Percentiles rank a stretch among this genome's conserved stretches.
Evolutionary conservation across 768 basidiomycete species (phyloP).

Genomic region (Ramaria rubella): DNA sequence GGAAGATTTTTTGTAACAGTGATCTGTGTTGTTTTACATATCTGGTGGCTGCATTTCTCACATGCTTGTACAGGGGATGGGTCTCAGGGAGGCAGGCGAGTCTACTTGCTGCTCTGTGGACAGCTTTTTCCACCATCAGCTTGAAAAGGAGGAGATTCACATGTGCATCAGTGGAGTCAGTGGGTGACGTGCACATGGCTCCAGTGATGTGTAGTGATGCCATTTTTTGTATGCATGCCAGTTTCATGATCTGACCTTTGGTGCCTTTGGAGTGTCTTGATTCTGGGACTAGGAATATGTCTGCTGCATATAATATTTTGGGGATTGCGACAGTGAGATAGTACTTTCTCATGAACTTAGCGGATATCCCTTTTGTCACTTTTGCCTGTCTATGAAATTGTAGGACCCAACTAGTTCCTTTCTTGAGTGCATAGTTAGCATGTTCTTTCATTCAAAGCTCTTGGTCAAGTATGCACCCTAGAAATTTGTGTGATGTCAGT

Average conservation of each 20-base stretch:
- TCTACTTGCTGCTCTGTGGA: no score
- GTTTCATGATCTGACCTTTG: neutral
- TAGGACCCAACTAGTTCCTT: neutral
- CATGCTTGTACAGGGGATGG: neutral
- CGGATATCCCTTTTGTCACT: constrained; percentile 17
- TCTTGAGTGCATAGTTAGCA: constrained; percentile 3
- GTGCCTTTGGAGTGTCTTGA: neutral
- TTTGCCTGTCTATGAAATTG: constrained; percentile 18
- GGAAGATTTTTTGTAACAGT: neutral
- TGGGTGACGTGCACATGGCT: no score
- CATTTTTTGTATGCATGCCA: constrained; percentile 18
- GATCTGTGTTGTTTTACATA: neutral
- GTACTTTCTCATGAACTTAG: constrained; percentile 15
- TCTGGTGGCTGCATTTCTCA: neutral
- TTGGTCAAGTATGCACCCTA: constrained; percentile 28
- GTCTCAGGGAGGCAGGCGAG: no score
- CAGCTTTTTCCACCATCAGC: neutral
- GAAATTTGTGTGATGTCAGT: constrained; percentile 18
- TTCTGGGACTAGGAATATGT: constrained; percentile 17
- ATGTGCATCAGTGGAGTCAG: constrained; percentile 7
- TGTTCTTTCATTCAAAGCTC: constrained; percentile 24
- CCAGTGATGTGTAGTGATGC: constrained; percentile 16
- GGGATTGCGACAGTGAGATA: constrained; percentile 25
- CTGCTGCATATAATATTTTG: constrained; percentile 27
- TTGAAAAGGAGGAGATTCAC: constrained; percentile 2